phyloP scores from a whole-genome alignment of 495 filamentous ascomycete genomes.

The Aspergillus sparsus region DNA sequence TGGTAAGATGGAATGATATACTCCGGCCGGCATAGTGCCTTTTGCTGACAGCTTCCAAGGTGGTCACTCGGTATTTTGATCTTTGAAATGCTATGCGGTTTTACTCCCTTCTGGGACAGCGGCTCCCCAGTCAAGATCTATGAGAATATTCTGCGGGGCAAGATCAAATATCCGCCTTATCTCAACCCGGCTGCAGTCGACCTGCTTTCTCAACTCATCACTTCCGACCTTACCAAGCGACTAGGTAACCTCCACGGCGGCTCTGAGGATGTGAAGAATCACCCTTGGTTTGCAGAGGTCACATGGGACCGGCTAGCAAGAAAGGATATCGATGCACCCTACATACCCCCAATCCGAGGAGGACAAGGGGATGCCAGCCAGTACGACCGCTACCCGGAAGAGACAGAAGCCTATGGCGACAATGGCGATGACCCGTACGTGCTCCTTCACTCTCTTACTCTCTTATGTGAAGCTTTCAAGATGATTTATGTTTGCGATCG shows the following conservation, averaged over 20 bases:
- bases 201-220: constrained; percentile 89
- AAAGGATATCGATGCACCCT: constrained; percentile 98
- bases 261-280: constrained; percentile 90
- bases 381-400: constrained; percentile 97
- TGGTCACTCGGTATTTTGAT: constrained; percentile 98
- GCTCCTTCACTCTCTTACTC: constrained; percentile 2
- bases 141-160: constrained; percentile 93
- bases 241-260: constrained; percentile 92
- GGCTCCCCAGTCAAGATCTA: constrained; percentile 99
- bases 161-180: constrained; percentile 93
- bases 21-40: background rate
- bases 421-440: constrained; percentile 81
- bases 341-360: constrained; percentile 92
- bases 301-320: constrained; percentile 92
- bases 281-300: constrained; percentile 95
- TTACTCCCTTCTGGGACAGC: constrained; percentile 97
- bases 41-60: constrained; percentile 50
- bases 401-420: constrained; percentile 85
- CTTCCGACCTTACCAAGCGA: constrained; percentile 89
- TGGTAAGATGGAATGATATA: constrained; percentile 62
- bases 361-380: constrained; percentile 94
- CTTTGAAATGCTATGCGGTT: constrained; percentile 99
- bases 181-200: constrained; percentile 93
- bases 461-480: background rate
- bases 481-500: background rate